These are phyloP conservation scores for Puccinia novopanici DNA, from an alignment of 1,284 basidiomycete genomes.

Conservation along the genomic window DNA sequence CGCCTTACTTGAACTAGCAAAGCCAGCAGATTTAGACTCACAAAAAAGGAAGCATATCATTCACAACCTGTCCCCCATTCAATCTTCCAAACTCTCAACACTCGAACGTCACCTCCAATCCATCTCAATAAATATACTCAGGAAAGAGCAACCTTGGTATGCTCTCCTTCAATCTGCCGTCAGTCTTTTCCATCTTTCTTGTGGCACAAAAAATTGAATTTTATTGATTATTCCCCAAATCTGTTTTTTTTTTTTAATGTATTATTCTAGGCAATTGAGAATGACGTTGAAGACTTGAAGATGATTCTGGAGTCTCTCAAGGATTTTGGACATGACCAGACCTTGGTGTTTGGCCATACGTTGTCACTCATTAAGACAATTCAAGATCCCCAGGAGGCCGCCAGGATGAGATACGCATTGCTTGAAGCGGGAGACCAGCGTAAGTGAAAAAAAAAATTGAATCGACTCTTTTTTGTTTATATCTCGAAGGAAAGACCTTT, in stretches of 20 bases:
- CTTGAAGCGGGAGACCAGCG: slow-evolving; percentile 23
- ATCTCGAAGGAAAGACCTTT: background rate
- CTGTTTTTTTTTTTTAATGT: background rate
- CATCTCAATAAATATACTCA: slow-evolving; percentile 13
- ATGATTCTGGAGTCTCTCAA: slow-evolving; percentile 2
- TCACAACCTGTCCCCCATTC: slow-evolving; percentile 15
- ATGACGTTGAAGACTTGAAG: slow-evolving; percentile 21
- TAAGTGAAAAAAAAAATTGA: background rate
- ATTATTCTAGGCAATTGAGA: slow-evolving; percentile 8
- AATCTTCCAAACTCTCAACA: slow-evolving; percentile 1
- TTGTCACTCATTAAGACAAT: slow-evolving; percentile 2
- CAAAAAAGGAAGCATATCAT: slow-evolving; percentile 17
- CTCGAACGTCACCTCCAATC: slow-evolving; percentile 8
- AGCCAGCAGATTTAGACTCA: background rate
- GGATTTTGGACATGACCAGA: slow-evolving; percentile 22
- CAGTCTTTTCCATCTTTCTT: background rate
- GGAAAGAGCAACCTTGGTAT: slow-evolving; percentile 21
- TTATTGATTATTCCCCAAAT: background rate
- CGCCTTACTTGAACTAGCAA: background rate
- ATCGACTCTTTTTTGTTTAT: background rate
- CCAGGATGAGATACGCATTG: slow-evolving; percentile 10
- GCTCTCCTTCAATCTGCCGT: slow-evolving; percentile 39
- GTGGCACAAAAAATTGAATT: background rate
- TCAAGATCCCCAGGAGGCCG: background rate
- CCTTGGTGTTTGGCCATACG: slow-evolving; percentile 19